phyloP scores from a whole-genome alignment of 352 stramenopile genomes.

The Elongisporangium undulatum region DNA sequence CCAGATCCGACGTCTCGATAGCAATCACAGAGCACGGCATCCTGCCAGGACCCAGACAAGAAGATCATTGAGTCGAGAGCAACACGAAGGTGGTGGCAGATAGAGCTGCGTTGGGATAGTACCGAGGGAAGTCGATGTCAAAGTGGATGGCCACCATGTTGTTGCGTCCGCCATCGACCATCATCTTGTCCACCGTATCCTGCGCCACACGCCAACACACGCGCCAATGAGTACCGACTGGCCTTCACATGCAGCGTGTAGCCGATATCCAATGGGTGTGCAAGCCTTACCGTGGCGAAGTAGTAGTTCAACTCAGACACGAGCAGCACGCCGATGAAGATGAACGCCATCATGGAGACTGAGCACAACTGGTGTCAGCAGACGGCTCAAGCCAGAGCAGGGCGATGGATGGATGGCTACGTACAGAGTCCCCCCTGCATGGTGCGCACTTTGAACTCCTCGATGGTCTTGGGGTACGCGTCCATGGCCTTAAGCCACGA shows the following conservation, averaged over 20 bases:
- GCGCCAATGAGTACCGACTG: background rate
- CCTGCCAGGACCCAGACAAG: conserved; percentile 9
- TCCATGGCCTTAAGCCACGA: conserved; percentile 53
- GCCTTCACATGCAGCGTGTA: background rate
- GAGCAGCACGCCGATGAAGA: conserved; percentile 59
- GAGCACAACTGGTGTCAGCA: background rate
- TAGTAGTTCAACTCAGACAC: conserved; percentile 78
- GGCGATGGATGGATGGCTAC: conserved; percentile 6
- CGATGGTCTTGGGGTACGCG: conserved; percentile 85
- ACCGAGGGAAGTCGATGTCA: conserved; percentile 75
- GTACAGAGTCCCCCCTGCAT: conserved; percentile 75
- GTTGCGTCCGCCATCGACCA: conserved; percentile 72
- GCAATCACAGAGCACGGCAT: conserved; percentile 78
- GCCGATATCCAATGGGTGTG: no score
- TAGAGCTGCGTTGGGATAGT: background rate
- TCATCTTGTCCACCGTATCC: conserved; percentile 85
- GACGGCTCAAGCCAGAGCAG: background rate
- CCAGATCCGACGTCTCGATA: conserved; percentile 68
- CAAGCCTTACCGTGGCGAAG: no score
- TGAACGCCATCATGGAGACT: conserved; percentile 74
- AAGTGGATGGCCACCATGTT: conserved; percentile 73
- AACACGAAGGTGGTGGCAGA: background rate
- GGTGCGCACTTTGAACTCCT: conserved; percentile 87
- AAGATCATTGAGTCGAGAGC: background rate
- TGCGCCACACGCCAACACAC: conserved; percentile 7